Base-by-base conservation (phyloP, 1,139 yeast species). In the Saccharomyces uvarum region DNA sequence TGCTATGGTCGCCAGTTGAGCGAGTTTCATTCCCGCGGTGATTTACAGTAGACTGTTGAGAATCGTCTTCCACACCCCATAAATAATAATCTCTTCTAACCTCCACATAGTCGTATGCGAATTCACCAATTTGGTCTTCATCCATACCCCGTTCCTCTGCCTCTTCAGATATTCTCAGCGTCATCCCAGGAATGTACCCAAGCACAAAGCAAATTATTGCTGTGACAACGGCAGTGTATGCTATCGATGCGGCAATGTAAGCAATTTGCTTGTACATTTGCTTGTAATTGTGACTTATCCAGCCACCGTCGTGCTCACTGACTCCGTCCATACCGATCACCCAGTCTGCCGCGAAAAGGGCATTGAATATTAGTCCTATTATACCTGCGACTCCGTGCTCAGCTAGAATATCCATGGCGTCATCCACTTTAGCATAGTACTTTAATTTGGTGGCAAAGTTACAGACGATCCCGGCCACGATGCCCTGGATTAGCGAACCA, bases 301-400 rank as follows among this genome's bases (percentile, higher is more conserved):
- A 93, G 21, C 98, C 99, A 62, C 98, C 98, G 5, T 73, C 79
- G 67, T 88, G 96, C 52, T 77, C 86, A 9, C 95, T 84, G 49
- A 77, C 81, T 21, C 88, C 88, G 67, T 93, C 98, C 70, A 90
- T 85, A 9, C 97, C 97, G 61, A 93, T 81, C 53, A 93, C 95
- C 70, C 89, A 86, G 56, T 87, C 80, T 7, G 91, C 88, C 13
- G 89, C 97, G 67, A 93, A 90, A 3, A 93, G 68, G 0, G 90
- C 97, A 69, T 91, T 91, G 74, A 89, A 90, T 13, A 93, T 57
- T 49, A 91, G 78, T 0, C 99, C 98, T 52, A 93, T 79, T 51
- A 90, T 78, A 41, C 99, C 99, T 0, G 98, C 98, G 65, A 93
- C 79, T 54, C 97, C 98, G 85, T 93, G 99, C 82, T 91, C 98